phyloP scores from a whole-genome alignment of 2,329 filamentous ascomycete genomes.

The Colletotrichum sublineola region DNA sequence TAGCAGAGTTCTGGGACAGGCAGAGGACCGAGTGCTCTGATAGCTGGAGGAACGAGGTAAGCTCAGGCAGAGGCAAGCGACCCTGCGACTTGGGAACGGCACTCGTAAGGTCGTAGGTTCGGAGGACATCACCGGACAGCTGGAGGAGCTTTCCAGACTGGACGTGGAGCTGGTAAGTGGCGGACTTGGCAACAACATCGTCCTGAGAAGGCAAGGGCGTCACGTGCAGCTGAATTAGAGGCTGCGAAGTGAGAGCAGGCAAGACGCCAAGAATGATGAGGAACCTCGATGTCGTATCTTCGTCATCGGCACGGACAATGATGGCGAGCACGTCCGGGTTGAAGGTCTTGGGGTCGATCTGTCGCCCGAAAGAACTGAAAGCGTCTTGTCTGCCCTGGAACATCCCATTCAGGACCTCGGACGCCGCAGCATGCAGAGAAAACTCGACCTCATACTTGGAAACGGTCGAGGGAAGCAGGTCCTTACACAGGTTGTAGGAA shows the following conservation, averaged over 20 bases:
- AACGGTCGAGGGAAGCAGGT: constrained; percentile 52
- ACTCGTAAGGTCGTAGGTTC: constrained; percentile 73
- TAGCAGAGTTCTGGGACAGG: constrained; percentile 67
- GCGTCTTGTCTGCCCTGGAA: constrained; percentile 68
- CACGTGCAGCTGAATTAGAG: constrained; percentile 56
- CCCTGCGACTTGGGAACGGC: constrained; percentile 73
- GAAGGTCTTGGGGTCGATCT: constrained; percentile 57
- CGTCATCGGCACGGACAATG: constrained; percentile 56
- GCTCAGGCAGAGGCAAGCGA: constrained; percentile 62
- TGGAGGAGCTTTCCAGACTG: constrained; percentile 74
- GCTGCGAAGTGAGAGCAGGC: constrained; percentile 44
- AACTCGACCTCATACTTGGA: constrained; percentile 62
- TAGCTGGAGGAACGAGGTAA: constrained; percentile 74
- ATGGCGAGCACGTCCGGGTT: constrained; percentile 68
- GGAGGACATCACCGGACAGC: constrained; percentile 66
- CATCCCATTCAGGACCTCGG: constrained; percentile 66
- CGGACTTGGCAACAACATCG: constrained; percentile 32
- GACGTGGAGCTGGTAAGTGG: constrained; percentile 69
- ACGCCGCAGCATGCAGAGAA: constrained; percentile 59
- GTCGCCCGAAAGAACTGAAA: constrained; percentile 64
- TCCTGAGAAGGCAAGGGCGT: constrained; percentile 52
- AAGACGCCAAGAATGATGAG: constrained; percentile 52
- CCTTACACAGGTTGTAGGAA: constrained; percentile 58
- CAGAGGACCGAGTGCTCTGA: constrained; percentile 76
- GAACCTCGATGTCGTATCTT: constrained; percentile 45